Percentiles rank a stretch among this genome's conserved stretches.
Conservation (phyloP, 2,329 filamentous ascomycete species). For the Calonectria fujianensis region DNA sequence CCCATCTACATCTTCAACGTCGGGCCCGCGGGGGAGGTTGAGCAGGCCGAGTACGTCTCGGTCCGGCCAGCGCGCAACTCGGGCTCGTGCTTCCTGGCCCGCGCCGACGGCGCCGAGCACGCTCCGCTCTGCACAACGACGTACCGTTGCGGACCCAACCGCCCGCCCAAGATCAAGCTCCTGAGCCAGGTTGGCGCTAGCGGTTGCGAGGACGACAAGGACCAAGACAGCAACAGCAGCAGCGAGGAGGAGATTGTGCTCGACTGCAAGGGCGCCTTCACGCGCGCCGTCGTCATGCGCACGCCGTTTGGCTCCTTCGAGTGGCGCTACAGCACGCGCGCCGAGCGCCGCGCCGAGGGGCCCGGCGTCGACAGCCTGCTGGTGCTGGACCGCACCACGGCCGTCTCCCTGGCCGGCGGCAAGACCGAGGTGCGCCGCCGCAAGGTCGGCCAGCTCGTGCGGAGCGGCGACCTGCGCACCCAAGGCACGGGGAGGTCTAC, state of each 20-base stretch:
- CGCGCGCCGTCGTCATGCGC: slow-evolving; percentile 67
- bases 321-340: slow-evolving; percentile 73
- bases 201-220: slow-evolving; percentile 9
- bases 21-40: slow-evolving; percentile 62
- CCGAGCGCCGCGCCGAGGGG: slow-evolving; percentile 66
- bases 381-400: slow-evolving; percentile 69
- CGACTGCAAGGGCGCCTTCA: slow-evolving; percentile 63
- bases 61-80: slow-evolving; percentile 68
- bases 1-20: slow-evolving; percentile 67
- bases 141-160: slow-evolving; percentile 74
- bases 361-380: slow-evolving; percentile 64
- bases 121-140: slow-evolving; percentile 69
- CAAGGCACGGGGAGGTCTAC: slow-evolving; percentile 60
- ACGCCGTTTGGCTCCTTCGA: slow-evolving; percentile 70
- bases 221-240: background rate
- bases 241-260: slow-evolving; percentile 56
- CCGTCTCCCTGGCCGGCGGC: slow-evolving; percentile 55
- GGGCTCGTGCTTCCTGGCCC: slow-evolving; percentile 68
- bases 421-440: slow-evolving; percentile 56
- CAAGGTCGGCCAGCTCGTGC: slow-evolving; percentile 66
- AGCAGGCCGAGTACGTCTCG: slow-evolving; percentile 69
- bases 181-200: slow-evolving; percentile 29
- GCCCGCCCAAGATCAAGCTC: slow-evolving; percentile 67
- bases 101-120: slow-evolving; percentile 61
- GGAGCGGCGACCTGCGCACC: slow-evolving; percentile 63